A percentile compares a stretch with the other conserved stretches of the same genome.
phyloP scores from a whole-genome alignment of 495 filamentous ascomycete species.

The Neurospora pannonica region DNA sequence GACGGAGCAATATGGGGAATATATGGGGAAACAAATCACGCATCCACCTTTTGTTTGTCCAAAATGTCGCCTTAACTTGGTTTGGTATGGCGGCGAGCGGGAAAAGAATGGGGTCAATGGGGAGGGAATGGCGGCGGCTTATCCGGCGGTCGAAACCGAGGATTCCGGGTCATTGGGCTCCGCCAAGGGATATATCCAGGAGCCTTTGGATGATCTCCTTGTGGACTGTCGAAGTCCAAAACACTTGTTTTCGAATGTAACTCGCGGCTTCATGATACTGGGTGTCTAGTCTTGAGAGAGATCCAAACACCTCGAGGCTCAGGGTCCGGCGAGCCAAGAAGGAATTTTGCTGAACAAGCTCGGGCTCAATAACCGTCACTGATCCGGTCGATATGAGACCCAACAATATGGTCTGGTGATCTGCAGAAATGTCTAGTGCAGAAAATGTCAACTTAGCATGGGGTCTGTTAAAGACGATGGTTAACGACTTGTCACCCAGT shows the following conservation, averaged over 20 bases:
- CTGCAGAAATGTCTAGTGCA: not conserved
- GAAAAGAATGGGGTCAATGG: not conserved
- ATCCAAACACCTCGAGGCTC: not conserved
- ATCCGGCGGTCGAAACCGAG: not conserved
- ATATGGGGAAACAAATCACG: conserved; percentile 29
- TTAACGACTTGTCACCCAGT: not conserved
- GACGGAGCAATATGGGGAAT: conserved; percentile 26
- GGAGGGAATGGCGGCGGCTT: not conserved
- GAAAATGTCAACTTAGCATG: not conserved
- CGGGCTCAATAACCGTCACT: not conserved
- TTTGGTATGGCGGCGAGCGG: conserved; percentile 5
- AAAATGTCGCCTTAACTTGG: not conserved
- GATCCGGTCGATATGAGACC: not conserved
- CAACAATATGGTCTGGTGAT: not conserved
- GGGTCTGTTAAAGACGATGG: not conserved
- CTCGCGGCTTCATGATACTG: not conserved
- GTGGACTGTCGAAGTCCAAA: not conserved
- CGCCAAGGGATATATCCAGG: not conserved
- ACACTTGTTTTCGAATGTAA: not conserved
- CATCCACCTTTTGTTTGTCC: conserved; percentile 13
- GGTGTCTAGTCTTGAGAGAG: not conserved
- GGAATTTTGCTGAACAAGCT: not conserved
- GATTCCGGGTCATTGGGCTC: not conserved
- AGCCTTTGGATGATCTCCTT: not conserved
- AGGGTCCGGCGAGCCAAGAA: not conserved